A percentile compares a stretch with the other conserved stretches of the same genome.
These are phyloP conservation scores for Colletotrichum navitas DNA, from an alignment of 2,329 filamentous ascomycete genomes.

Conservation along the genomic window DNA sequence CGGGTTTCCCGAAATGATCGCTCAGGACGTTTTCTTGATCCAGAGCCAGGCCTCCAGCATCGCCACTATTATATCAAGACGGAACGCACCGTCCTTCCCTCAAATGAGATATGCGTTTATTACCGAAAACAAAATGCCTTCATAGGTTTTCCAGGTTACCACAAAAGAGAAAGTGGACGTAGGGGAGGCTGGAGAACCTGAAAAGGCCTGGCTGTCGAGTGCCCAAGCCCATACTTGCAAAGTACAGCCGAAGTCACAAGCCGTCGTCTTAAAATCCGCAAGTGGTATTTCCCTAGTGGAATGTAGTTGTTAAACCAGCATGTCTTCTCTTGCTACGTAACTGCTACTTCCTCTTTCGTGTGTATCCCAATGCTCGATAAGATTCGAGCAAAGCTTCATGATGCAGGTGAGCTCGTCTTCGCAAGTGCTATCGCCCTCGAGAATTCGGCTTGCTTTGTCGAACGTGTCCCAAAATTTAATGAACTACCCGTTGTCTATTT, in stretches of 20 bases:
- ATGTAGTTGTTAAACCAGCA: too few relatives aligned
- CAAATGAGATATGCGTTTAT: too few relatives aligned
- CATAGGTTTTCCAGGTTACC: background rate
- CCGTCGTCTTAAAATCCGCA: background rate
- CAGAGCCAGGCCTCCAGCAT: too few relatives aligned
- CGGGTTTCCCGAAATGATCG: too few relatives aligned
- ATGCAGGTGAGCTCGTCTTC: background rate
- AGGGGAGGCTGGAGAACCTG: background rate
- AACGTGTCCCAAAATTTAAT: conserved; percentile 47
- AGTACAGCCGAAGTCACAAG: background rate
- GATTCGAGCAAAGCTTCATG: background rate
- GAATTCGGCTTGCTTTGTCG: background rate
- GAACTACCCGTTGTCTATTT: conserved; percentile 39
- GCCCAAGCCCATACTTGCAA: background rate
- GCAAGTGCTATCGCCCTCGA: background rate
- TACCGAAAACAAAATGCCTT: too few relatives aligned
- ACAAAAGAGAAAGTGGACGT: background rate
- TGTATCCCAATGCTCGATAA: background rate
- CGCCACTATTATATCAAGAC: too few relatives aligned
- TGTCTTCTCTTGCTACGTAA: background rate
- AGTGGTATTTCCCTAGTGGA: background rate
- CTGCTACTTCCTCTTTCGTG: background rate
- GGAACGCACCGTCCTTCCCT: too few relatives aligned
- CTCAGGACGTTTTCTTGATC: too few relatives aligned
- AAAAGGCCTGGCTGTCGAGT: background rate